A percentile compares a stretch with the other conserved stretches of the same genome.
Conservation (phyloP, 2,329 filamentous ascomycete genomes). For the Talaromyces sp. region DNA sequence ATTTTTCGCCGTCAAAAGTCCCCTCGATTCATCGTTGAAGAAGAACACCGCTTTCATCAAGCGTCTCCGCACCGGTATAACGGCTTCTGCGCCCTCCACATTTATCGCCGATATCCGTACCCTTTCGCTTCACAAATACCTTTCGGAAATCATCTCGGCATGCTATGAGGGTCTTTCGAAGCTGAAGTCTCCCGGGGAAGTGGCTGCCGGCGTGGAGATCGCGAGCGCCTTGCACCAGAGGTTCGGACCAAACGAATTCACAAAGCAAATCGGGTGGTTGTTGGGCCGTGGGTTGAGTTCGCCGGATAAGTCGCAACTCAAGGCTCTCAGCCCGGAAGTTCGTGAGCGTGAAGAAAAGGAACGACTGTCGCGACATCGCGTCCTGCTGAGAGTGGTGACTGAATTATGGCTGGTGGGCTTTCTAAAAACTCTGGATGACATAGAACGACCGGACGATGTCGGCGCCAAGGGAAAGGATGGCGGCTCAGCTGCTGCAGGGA, state of each 20-base stretch:
- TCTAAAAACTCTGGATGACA: constrained; percentile 71
- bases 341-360: constrained; percentile 96
- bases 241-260: constrained; percentile 86
- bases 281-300: constrained; percentile 86
- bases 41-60: constrained; percentile 99
- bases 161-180: constrained; percentile 92
- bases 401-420: constrained; percentile 94
- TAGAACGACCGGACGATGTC: constrained; percentile 59
- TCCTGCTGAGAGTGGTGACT: constrained; percentile 82
- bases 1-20: constrained; percentile 69
- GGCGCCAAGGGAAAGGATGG: constrained; percentile 52
- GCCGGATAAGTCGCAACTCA: constrained; percentile 79
- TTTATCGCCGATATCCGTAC: constrained; percentile 88
- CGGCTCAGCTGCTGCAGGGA: constrained; percentile 32
- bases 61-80: constrained; percentile 84
- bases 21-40: constrained; percentile 90
- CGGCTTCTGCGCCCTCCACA: constrained; percentile 69
- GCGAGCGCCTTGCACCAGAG: constrained; percentile 93
- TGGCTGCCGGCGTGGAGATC: constrained; percentile 86
- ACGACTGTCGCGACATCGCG: constrained; percentile 75
- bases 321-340: constrained; percentile 70
- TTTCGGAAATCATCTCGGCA: constrained; percentile 93
- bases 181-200: constrained; percentile 85
- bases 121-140: constrained; percentile 89
- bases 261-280: constrained; percentile 85